phyloP scores from a whole-genome alignment of 441 rosid genomes.

The Cnidoscolus chayamansa region DNA sequence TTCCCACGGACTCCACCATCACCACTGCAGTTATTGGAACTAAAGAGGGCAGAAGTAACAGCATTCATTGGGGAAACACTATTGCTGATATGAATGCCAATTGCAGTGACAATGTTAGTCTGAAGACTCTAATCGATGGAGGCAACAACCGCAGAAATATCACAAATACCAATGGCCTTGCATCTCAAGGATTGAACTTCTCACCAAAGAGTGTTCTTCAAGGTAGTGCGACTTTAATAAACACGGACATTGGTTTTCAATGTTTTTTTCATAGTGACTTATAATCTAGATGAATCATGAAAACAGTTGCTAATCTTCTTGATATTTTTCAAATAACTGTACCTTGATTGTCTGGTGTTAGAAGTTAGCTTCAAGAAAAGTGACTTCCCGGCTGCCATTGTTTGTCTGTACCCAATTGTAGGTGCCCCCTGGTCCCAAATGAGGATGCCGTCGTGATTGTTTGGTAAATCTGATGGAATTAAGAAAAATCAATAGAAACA shows the following conservation, averaged over 20 bases:
- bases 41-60: conserved; percentile 10
- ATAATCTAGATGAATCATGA: neutral
- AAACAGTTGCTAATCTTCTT: neutral
- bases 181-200: conserved; percentile 35
- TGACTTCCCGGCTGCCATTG: neutral
- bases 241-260: conserved; percentile 1
- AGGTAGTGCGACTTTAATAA: conserved; percentile 33
- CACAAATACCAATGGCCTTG: conserved; percentile 17
- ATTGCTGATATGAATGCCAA: conserved; percentile 24
- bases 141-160: conserved; percentile 29
- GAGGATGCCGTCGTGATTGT: neutral
- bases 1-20: conserved; percentile 24
- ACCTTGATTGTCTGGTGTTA: too few species aligned
- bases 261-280: neutral
- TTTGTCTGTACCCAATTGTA: neutral
- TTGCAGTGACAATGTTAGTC: conserved; percentile 21
- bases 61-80: conserved; percentile 11
- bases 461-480: neutral
- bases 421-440: neutral
- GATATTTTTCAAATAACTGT: neutral
- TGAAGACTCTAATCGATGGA: conserved; percentile 17
- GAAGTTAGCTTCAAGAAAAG: too few species aligned
- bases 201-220: conserved; percentile 71
- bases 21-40: conserved; percentile 21
- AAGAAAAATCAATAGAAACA: neutral